Evolutionary conservation across 257 asterid genomes (phyloP).

Genomic region (Echium plantagineum): DNA sequence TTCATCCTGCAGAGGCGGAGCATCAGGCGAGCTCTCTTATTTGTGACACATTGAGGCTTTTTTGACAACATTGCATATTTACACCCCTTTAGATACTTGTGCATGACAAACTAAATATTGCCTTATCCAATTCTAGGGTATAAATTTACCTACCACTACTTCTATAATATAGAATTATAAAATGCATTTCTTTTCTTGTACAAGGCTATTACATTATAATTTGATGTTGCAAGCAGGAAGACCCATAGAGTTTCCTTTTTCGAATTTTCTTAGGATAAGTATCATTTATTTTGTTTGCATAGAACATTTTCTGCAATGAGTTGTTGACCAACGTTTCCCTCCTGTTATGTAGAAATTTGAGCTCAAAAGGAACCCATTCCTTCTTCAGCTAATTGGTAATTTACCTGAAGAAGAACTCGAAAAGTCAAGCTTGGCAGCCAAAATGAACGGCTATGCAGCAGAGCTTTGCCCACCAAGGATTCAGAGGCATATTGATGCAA

Average conservation of each 20-base stretch:
- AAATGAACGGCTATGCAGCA: constrained; percentile 83
- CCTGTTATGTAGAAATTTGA: constrained; percentile 64
- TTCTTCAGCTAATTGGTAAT: constrained; percentile 86
- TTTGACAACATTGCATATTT: constrained; percentile 1
- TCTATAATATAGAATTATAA: too few relatives aligned
- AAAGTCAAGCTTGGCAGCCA: constrained; percentile 69
- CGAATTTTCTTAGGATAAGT: background rate
- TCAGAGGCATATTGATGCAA: constrained; percentile 67
- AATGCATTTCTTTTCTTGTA: too few relatives aligned
- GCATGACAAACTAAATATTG: too few relatives aligned
- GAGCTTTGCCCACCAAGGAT: constrained; percentile 72
- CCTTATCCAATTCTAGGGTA: too few relatives aligned
- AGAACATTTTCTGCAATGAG: too few relatives aligned
- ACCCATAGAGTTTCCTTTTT: background rate
- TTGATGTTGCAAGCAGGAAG: background rate
- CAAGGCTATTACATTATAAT: background rate
- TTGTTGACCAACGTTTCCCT: constrained; percentile 3
- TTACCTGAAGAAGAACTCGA: constrained; percentile 79
- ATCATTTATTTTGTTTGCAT: background rate
- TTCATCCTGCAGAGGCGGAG: constrained; percentile 83
- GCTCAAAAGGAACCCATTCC: constrained; percentile 76
- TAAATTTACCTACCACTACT: too few relatives aligned
- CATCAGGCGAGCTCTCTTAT: constrained; percentile 57
- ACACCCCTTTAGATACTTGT: too few relatives aligned
- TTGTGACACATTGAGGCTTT: background rate